Evolutionary conservation across 345 rosid genomes (phyloP), one percentile per base, ranked within the genome.

Genomic region (Lenwebbia sp.): DNA sequence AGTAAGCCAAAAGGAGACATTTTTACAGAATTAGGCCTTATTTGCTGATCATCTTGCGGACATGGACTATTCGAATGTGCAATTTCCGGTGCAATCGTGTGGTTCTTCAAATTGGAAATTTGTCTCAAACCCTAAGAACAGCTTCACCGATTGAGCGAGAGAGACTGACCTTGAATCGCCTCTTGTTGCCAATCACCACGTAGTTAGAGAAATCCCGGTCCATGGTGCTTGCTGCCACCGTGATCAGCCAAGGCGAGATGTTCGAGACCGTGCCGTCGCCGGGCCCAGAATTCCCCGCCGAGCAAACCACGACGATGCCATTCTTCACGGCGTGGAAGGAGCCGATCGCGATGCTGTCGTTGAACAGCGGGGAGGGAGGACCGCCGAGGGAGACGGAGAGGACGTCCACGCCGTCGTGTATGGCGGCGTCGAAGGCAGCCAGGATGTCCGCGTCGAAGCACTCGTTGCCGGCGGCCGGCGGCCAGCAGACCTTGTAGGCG

Each of bases 401-500:
- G 76, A 95, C 92, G 84, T 96, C 98, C 33, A 92, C 98, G 0
- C 99, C 95, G 56, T 95, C 98, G 19, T 92, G 90, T 49, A 96
- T 95, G 40, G 99, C 98, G 0, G 87, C 86, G 30, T 95, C 98
- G 19, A 96, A 94, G 82, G 91, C 98, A 0, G 93, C 94, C 28
- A 96, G 47, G 6, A 96, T 89, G 83, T 96, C 99, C 0, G 94
- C 93, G 85, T 95, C 95, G n/a, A 90, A 94, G 91, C 99, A 96
- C 60, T 89, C 92, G 26, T 86, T 85, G 17, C 90, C 93, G 10
- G 65, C 82, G 22, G 88, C 86, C 0, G 92, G 93, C 0, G 95
- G 95, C 94, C 95, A 94, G 88, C 99, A 96, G 5, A 94, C 97
- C 86, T 95, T 96, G 93, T 96, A 96, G 14, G 99, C 94, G 10